Base-by-base conservation (phyloP, 2,329 filamentous ascomycete genomes). In the Achaetomium macrosporum region DNA sequence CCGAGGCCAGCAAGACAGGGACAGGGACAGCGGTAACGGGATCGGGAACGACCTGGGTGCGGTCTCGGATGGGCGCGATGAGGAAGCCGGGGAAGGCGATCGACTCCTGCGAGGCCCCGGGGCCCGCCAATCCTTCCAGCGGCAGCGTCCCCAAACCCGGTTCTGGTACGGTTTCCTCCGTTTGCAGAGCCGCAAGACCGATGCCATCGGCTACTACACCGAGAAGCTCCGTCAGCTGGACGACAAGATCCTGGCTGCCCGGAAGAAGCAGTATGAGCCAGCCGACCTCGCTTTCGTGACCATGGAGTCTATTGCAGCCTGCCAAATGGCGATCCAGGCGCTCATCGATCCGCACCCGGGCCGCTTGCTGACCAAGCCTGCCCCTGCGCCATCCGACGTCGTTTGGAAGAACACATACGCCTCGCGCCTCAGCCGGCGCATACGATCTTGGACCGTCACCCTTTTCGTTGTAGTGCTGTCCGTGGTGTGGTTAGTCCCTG, bases 261-360 rank as follows among this genome's bases (percentile, higher is more conserved):
- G 93, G 29, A 82, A 83, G 63, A 88, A 88, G 67, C 79, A 87
- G 3, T 97, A 90, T 63, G 73, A 78, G 6, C 77, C 93, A 0
- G 91, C 85, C 1, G 86, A 92, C 45, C 79, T 95, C 55, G 95
- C 95, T 1, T 96, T 99, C 68, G 88, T 99, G 37, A 97, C 93
- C 0, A 95, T 99, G 90, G 89, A 96, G 71, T 93, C 90, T 3
- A 93, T 96, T 46, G 88, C 91, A 13, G 86, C 91, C 31, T 85
- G 82, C 61, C 93, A 99, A 72, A 96, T 97, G 90, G 89, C 91
- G 20, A 89, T 96, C 41, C 93, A 99, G 69, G 91, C 93, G 4
- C 85, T 95, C 11, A 83, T 99, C 49, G 92, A 97, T 65, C 90
- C 93, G 3, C 85, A 88, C 11, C 93, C 95, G 0, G 85, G 91